These are phyloP conservation scores for Stereum hirsutum DNA, from an alignment of 1,284 basidiomycete genomes.

Conservation along the genomic window DNA sequence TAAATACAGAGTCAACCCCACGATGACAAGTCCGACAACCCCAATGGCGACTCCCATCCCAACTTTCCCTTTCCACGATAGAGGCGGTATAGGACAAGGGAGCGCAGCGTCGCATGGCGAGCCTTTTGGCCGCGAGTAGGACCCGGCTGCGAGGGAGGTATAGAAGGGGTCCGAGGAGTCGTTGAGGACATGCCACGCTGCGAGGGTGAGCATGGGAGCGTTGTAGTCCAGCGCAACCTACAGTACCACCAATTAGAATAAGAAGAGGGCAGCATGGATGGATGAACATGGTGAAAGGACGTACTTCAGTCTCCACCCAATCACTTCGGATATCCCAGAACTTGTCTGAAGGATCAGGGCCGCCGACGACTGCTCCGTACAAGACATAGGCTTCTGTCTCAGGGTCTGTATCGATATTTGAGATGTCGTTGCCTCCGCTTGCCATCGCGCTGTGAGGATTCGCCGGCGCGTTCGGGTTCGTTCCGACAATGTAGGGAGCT, in stretches of 20 bases:
- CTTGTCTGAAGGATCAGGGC: conserved; percentile 68
- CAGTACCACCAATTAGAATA: conserved; percentile 15
- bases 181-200: conserved; percentile 63
- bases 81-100: conserved; percentile 32
- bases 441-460: conserved; percentile 88
- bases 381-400: conserved; percentile 63
- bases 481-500: conserved; percentile 77
- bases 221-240: conserved; percentile 77
- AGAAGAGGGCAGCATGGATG: conserved; percentile 1
- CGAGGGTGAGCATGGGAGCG: conserved; percentile 76
- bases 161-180: conserved; percentile 74
- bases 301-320: conserved; percentile 71
- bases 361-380: conserved; percentile 85
- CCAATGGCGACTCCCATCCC: conserved; percentile 63
- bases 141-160: conserved; percentile 57
- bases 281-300: conserved; percentile 7
- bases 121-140: conserved; percentile 58
- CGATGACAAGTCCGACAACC: conserved; percentile 47
- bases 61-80: conserved; percentile 48
- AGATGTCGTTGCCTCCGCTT: conserved; percentile 68
- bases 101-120: conserved; percentile 71
- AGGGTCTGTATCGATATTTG: conserved; percentile 66
- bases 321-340: conserved; percentile 83
- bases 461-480: conserved; percentile 81
- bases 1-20: conserved; percentile 31